phyloP scores from a whole-genome alignment of 306 rosid species.

The Cicer yamashitae region DNA sequence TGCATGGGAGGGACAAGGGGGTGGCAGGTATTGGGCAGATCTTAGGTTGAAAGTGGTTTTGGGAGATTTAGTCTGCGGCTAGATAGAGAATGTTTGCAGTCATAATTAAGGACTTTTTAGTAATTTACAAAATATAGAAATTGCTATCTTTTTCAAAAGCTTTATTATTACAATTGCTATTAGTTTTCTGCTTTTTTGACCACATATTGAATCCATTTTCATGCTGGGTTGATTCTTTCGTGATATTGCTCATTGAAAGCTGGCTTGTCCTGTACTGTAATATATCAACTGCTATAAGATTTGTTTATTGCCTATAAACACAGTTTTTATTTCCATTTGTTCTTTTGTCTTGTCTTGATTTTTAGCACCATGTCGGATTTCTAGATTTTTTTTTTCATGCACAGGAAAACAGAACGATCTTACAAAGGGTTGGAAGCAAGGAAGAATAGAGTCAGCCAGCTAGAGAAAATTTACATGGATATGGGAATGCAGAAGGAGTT shows the following conservation, averaged over 20 bases:
- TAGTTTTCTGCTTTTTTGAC: background rate
- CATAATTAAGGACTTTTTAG: background rate
- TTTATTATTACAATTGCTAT: background rate
- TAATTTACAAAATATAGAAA: background rate
- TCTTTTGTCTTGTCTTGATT: constrained; percentile 28
- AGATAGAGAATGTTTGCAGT: background rate
- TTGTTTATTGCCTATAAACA: background rate
- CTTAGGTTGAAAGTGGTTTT: background rate
- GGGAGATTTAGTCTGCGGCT: background rate
- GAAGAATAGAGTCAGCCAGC: constrained; percentile 60
- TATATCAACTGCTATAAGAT: constrained; percentile 4
- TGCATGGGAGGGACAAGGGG: background rate
- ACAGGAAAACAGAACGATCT: constrained; percentile 65
- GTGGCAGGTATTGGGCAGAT: background rate
- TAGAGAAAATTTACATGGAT: constrained; percentile 75
- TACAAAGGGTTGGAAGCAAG: constrained; percentile 72
- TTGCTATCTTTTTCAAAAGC: background rate
- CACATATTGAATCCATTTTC: background rate
- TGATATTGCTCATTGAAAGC: background rate
- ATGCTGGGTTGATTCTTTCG: constrained; percentile 10
- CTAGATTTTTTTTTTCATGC: constrained; percentile 8
- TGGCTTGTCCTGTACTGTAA: background rate
- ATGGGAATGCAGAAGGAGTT: constrained; percentile 81
- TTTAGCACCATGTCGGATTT: constrained; percentile 3
- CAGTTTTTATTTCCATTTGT: background rate